Conservation (phyloP, 768 basidiomycete genomes). For the Strobilomyces echinocephalus region DNA sequence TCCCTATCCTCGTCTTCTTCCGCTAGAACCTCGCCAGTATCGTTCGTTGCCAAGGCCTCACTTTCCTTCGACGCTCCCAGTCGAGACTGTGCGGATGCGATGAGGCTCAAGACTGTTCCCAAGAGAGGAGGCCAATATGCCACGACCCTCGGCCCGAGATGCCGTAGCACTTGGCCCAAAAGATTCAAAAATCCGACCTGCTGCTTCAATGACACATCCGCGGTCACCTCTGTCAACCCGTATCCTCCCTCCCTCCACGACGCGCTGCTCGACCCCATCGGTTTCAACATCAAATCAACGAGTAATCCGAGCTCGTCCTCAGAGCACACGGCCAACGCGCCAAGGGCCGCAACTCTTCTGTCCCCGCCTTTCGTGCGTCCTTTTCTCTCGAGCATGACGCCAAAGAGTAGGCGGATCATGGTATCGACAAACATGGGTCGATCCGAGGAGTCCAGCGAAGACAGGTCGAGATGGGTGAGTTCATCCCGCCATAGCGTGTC, state of each 20-base stretch:
- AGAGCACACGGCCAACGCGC: slow-evolving; percentile 62
- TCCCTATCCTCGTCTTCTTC: slow-evolving; percentile 34
- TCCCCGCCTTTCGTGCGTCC: slow-evolving; percentile 63
- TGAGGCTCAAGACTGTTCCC: slow-evolving; percentile 59
- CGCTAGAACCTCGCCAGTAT: slow-evolving; percentile 18
- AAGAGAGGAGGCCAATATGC: slow-evolving; percentile 74
- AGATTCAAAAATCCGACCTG: slow-evolving; percentile 81
- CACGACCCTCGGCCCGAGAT: slow-evolving; percentile 70
- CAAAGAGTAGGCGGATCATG: slow-evolving; percentile 76
- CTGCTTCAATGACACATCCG: slow-evolving; percentile 51
- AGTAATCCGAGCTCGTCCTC: slow-evolving; percentile 72
- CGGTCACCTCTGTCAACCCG: slow-evolving; percentile 25
- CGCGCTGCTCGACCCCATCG: slow-evolving; percentile 43
- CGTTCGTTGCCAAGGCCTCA: slow-evolving; percentile 21
- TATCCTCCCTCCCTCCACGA: slow-evolving; percentile 27
- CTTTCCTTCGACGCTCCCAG: slow-evolving; percentile 33
- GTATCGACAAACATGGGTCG: slow-evolving; percentile 65
- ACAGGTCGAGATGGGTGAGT: slow-evolving; percentile 65
- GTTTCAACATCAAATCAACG: slow-evolving; percentile 83
- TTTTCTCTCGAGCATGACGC: slow-evolving; percentile 77
- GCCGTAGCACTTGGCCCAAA: slow-evolving; percentile 77
- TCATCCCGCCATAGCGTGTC: slow-evolving; percentile 88
- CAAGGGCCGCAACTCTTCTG: slow-evolving; percentile 70
- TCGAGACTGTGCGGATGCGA: slow-evolving; percentile 58
- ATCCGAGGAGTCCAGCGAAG: slow-evolving; percentile 50